Evolutionary conservation across 2,329 filamentous ascomycete genomes (phyloP), one percentile per base, ranked within the genome.

Genomic region (Capronia coronata): DNA sequence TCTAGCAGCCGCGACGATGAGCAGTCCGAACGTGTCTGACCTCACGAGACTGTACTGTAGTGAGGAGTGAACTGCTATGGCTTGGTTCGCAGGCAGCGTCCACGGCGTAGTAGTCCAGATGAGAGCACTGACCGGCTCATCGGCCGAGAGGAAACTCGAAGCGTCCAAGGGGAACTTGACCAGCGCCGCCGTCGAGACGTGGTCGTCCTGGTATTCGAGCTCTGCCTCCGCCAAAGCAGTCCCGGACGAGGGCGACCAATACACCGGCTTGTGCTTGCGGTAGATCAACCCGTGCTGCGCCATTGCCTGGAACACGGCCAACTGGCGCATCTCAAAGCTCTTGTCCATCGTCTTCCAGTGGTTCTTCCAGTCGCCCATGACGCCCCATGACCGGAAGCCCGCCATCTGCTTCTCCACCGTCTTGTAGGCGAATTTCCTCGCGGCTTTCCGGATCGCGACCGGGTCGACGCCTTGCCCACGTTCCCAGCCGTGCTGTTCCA

Each of bases 101-200:
- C 93, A 98, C 0, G 93, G 93, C 0, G 93, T 98, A 0, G 93
- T 98, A 1, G 93, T 98, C 93, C 93, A 98, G 44, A 97, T 87
- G n/a, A 93, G 77, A n/a, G 86, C 87, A 64, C 77, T 84, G 9
- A 96, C 63, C 3, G 73, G 69, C 2, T 75, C 74, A 4, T 67
- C 58, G 18, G 73, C 59, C 21, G 63, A 57, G 2, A 65, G 58
- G 23, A 78, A n/a, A 18, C 19, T 60, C 9, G 64, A 65, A 18
- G 70, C 67, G 6, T 69, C 61, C 10, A 80, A 48, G 0, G 83
- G 86, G 61, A 94, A 94, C 52, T 80, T 83, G 38, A 98, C 78
- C 64, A 80, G 74, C n/a, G 79, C 80, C 35, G 80, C 77, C 10
- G 72, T 75, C 44, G 77, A 80, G 46, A 73, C 68, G 61, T 82